Percentiles rank a stretch among this genome's conserved stretches.
phyloP scores from a whole-genome alignment of 129 eudicot species.

The Artemisia tridentata region DNA sequence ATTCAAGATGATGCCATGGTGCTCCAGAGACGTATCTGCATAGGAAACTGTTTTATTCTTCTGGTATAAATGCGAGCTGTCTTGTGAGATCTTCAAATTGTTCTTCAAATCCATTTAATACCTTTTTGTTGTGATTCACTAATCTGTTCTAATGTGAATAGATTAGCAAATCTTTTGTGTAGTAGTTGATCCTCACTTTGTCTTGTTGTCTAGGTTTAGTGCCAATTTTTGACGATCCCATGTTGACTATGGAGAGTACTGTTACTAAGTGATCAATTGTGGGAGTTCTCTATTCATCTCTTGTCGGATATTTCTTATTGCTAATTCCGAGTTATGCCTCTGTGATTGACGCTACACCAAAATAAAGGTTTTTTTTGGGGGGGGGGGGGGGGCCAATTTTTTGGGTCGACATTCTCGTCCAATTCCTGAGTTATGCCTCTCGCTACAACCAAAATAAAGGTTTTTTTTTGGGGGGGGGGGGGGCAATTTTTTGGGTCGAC shows the following conservation, averaged over 20 bases:
- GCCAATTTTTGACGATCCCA: neutral
- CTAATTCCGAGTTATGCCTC: neutral
- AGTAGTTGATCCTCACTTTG: neutral
- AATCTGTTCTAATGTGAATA: neutral
- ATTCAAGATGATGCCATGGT: neutral
- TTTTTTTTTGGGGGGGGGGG: too few relatives aligned
- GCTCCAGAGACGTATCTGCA: neutral
- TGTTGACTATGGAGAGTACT: neutral
- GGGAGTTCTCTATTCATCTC: neutral
- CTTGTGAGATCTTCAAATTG: neutral
- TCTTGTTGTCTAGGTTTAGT: neutral
- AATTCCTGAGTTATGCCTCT: too few relatives aligned
- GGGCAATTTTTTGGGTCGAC: too few relatives aligned
- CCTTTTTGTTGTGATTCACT: neutral
- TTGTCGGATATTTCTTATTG: neutral
- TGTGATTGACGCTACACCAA: too few relatives aligned
- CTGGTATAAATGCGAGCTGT: neutral
- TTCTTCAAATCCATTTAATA: neutral
- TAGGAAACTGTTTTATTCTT: neutral
- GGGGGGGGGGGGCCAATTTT: too few relatives aligned
- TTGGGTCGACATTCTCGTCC: too few relatives aligned
- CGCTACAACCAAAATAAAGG: too few relatives aligned
- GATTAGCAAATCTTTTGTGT: neutral
- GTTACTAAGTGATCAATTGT: neutral
- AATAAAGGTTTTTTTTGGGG: too few relatives aligned